Evolutionary conservation across 805 yeast genomes (phyloP).

Genomic region (Wickerhamomyces canadensis): DNA sequence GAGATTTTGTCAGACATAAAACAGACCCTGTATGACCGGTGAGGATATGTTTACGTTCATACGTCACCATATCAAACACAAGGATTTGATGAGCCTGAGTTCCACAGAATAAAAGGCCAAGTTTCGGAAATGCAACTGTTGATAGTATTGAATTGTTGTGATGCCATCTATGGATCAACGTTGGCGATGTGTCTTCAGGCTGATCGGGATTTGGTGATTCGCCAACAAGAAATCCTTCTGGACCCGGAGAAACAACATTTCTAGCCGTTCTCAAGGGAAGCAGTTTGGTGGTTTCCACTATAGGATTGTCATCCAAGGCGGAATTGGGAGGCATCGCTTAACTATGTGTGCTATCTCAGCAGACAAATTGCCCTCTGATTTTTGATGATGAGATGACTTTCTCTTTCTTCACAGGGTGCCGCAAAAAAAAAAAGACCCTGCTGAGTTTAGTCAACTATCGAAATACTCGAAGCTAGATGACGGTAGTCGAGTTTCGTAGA

Average conservation of each 20-base stretch:
- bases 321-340: slow-evolving; percentile 5
- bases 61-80: slow-evolving; percentile 63
- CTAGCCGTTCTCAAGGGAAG: slow-evolving; percentile 14
- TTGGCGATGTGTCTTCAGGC: slow-evolving; percentile 5
- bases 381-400: no score
- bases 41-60: slow-evolving; percentile 45
- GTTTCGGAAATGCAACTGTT: slow-evolving; percentile 53
- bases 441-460: no score
- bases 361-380: no score
- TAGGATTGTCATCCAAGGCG: slow-evolving; percentile 18
- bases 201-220: slow-evolving; percentile 4
- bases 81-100: slow-evolving; percentile 80
- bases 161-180: slow-evolving; percentile 69
- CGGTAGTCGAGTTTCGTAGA: no score
- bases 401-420: no score
- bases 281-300: slow-evolving; percentile 11
- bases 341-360: no score
- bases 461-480: no score
- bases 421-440: no score
- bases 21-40: slow-evolving; percentile 73
- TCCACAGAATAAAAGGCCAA: slow-evolving; percentile 72
- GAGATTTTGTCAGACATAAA: slow-evolving; percentile 54
- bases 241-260: slow-evolving; percentile 11
- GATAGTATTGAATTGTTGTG: slow-evolving; percentile 70
- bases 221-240: no score